These are phyloP conservation scores for Oleoguttula mirabilis DNA, from an alignment of 495 filamentous ascomycete genomes.

Conservation along the genomic window DNA sequence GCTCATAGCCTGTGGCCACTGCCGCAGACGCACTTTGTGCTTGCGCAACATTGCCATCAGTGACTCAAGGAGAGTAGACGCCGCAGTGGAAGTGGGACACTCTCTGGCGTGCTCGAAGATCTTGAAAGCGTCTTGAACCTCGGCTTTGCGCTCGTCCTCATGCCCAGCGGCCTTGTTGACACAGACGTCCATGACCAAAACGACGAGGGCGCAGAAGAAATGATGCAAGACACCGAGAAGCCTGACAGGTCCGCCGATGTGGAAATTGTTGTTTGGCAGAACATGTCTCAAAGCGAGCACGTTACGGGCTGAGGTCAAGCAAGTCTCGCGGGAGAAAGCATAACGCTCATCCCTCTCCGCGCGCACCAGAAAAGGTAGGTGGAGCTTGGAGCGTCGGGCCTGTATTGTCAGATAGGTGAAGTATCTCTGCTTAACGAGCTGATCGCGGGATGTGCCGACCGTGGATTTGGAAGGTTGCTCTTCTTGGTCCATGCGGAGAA, in stretches of 20 bases:
- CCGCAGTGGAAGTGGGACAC: conserved; percentile 6
- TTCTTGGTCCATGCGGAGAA: conserved; percentile 1
- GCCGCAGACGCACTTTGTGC: conserved; percentile 8
- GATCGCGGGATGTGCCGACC: too few species aligned
- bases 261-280: conserved; percentile 23
- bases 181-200: conserved; percentile 28
- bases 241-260: conserved; percentile 18
- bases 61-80: conserved; percentile 17
- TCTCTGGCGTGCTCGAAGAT: conserved; percentile 18
- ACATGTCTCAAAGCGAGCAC: conserved; percentile 29
- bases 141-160: conserved; percentile 17
- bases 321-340: conserved; percentile 36
- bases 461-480: too few species aligned
- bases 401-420: conserved; percentile 6
- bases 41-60: conserved; percentile 19
- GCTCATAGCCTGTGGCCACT: background rate
- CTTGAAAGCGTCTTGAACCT: conserved; percentile 18
- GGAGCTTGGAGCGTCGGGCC: conserved; percentile 22
- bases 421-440: conserved; percentile 1
- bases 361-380: conserved; percentile 27
- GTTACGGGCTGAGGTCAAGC: conserved; percentile 36
- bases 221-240: conserved; percentile 22
- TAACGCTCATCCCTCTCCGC: conserved; percentile 28
- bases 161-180: conserved; percentile 8
- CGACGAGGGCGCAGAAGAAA: conserved; percentile 23